Evolutionary conservation across 2,329 filamentous ascomycete species (phyloP).

Genomic region (Bipolaris cookei): DNA sequence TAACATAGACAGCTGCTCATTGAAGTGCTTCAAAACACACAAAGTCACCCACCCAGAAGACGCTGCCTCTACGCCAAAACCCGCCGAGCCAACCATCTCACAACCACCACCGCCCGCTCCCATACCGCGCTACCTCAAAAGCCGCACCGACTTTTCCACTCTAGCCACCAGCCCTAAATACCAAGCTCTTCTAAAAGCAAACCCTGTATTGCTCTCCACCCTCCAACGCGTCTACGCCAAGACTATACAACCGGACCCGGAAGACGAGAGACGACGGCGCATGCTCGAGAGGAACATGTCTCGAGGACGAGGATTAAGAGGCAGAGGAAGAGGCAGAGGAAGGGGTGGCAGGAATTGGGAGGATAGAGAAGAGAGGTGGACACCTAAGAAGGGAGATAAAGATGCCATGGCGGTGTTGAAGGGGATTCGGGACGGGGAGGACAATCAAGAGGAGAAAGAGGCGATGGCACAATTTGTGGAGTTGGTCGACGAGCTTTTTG

Average conservation of each 20-base stretch:
- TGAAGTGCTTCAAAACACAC: constrained; percentile 42
- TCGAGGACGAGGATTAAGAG: constrained; percentile 22
- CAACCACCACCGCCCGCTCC: constrained; percentile 39
- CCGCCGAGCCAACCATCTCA: constrained; percentile 21
- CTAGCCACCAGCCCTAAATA: constrained; percentile 39
- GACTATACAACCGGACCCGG: constrained; percentile 42
- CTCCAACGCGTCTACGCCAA: constrained; percentile 44
- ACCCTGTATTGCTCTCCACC: constrained; percentile 32
- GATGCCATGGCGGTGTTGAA: constrained; percentile 40
- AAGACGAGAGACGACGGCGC: constrained; percentile 27
- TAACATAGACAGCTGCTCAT: constrained; percentile 38
- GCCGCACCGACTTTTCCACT: constrained; percentile 41
- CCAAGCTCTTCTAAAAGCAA: constrained; percentile 34
- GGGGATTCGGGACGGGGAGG: constrained; percentile 33
- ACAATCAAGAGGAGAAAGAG: constrained; percentile 44
- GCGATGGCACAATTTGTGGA: constrained; percentile 52
- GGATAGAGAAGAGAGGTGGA: constrained; percentile 30
- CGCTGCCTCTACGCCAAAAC: constrained; percentile 7
- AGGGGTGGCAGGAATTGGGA: constrained; percentile 21
- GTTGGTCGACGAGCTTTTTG: constrained; percentile 37
- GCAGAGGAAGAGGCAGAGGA: constrained; percentile 28
- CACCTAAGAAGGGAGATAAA: constrained; percentile 40
- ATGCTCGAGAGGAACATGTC: constrained; percentile 25
- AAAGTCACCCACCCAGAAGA: constrained; percentile 32
- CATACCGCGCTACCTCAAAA: constrained; percentile 39